phyloP scores from a whole-genome alignment of 2,329 filamentous ascomycete species.

The Calonectria leucothoes region DNA sequence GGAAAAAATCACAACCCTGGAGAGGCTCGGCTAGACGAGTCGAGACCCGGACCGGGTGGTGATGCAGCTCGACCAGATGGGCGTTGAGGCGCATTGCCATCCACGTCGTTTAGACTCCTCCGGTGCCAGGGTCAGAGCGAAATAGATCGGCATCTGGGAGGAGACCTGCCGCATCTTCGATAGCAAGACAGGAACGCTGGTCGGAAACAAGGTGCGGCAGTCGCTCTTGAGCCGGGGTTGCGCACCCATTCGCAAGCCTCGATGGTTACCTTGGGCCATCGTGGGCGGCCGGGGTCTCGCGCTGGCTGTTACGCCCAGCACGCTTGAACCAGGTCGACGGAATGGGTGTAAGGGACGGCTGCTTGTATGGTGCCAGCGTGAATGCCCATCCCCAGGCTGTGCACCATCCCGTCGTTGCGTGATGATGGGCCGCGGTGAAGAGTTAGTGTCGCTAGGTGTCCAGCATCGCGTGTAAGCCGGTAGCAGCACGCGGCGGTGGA shows the following conservation, averaged over 20 bases:
- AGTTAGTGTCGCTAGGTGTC: neutral
- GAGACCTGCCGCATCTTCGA: constrained; percentile 22
- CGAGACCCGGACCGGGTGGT: constrained; percentile 8
- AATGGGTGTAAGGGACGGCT: neutral
- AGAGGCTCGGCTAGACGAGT: neutral
- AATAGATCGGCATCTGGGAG: constrained; percentile 34
- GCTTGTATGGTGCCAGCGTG: neutral
- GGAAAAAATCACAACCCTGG: neutral
- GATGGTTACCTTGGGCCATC: neutral
- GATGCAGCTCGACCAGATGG: constrained; percentile 8
- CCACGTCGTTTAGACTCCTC: constrained; percentile 20
- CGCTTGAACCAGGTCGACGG: neutral
- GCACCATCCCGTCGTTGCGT: neutral
- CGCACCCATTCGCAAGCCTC: constrained; percentile 1
- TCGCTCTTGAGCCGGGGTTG: constrained; percentile 4
- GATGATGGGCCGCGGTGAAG: neutral
- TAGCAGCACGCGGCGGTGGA: neutral
- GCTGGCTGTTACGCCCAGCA: neutral
- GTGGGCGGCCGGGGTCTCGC: neutral
- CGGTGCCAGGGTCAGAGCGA: constrained; percentile 29
- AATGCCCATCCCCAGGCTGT: neutral
- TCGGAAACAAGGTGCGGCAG: constrained; percentile 14
- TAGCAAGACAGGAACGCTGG: constrained; percentile 15
- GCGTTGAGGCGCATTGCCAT: constrained; percentile 22
- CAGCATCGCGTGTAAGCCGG: neutral